phyloP scores from a whole-genome alignment of 257 asterid genomes.

The Primulina tabacum region DNA sequence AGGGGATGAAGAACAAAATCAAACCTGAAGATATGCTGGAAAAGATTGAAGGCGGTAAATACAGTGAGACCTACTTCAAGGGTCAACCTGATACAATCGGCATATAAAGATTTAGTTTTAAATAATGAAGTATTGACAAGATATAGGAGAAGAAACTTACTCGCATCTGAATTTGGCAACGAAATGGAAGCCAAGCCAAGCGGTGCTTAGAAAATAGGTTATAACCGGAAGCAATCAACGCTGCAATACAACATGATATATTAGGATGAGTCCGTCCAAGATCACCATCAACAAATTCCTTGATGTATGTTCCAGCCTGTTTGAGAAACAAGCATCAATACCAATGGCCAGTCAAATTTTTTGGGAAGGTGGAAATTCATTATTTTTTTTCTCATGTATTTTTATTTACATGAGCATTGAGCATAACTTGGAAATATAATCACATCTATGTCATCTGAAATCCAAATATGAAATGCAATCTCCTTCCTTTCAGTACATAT shows the following conservation, averaged over 20 bases:
- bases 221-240: conserved; percentile 64
- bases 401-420: neutral
- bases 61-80: neutral
- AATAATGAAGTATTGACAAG: neutral
- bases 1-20: neutral
- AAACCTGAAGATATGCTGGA: neutral
- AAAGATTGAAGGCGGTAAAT: neutral
- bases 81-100: neutral
- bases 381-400: conserved; percentile 1
- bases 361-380: neutral
- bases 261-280: conserved; percentile 91
- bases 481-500: too few species aligned
- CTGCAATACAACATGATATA: conserved; percentile 43
- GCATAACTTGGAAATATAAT: too few species aligned
- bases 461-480: neutral
- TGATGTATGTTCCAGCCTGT: conserved; percentile 98
- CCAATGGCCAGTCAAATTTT: conserved; percentile 13
- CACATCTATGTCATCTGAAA: neutral
- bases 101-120: too few species aligned
- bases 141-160: neutral
- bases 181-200: neutral
- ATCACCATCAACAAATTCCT: conserved; percentile 97
- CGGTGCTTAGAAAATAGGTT: conserved; percentile 16
- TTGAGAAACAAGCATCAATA: conserved; percentile 17
- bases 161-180: neutral